A percentile compares a stretch with the other conserved stretches of the same genome.
Conservation (phyloP, 495 filamentous ascomycete genomes). For the Aspergillus wentii region DNA sequence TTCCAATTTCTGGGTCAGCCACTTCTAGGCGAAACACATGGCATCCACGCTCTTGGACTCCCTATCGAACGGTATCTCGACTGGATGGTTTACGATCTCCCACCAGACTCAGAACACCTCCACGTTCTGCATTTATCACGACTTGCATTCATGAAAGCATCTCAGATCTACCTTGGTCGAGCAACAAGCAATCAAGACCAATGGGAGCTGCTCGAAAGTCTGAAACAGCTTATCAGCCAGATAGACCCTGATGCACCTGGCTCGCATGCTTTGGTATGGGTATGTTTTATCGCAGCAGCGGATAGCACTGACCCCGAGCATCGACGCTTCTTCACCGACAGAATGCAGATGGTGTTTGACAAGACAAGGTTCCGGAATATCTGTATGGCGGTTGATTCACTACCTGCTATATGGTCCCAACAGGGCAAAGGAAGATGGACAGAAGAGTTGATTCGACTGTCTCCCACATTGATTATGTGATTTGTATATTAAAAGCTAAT, state of each 20-base stretch:
- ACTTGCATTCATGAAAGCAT: constrained; percentile 13
- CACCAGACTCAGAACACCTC: constrained; percentile 9
- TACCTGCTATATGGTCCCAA: constrained; percentile 16
- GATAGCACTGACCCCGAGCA: constrained; percentile 16
- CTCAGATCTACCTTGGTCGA: constrained; percentile 15
- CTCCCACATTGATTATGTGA: constrained; percentile 18
- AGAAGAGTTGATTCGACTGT: constrained; percentile 4
- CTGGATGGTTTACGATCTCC: constrained; percentile 10
- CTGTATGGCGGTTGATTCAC: constrained; percentile 7
- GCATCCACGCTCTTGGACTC: constrained; percentile 3
- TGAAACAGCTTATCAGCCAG: constrained; percentile 10
- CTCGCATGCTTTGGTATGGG: constrained; percentile 19
- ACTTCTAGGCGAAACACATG: constrained; percentile 6
- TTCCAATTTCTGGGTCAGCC: constrained; percentile 16
- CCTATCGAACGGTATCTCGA: constrained; percentile 11
- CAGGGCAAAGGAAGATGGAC: constrained; percentile 12
- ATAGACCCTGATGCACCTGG: constrained; percentile 13
- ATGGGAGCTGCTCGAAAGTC: constrained; percentile 11
- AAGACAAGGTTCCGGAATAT: constrained; percentile 17
- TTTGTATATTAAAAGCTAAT: no score
- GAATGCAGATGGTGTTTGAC: constrained; percentile 8
- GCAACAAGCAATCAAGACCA: constrained; percentile 7
- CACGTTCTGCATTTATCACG: constrained; percentile 5
- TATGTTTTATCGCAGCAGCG: constrained; percentile 18
- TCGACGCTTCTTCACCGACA: constrained; percentile 11